These are phyloP conservation scores for Cephaloascus fragrans DNA, from an alignment of 805 yeast species.

Conservation along the genomic window DNA sequence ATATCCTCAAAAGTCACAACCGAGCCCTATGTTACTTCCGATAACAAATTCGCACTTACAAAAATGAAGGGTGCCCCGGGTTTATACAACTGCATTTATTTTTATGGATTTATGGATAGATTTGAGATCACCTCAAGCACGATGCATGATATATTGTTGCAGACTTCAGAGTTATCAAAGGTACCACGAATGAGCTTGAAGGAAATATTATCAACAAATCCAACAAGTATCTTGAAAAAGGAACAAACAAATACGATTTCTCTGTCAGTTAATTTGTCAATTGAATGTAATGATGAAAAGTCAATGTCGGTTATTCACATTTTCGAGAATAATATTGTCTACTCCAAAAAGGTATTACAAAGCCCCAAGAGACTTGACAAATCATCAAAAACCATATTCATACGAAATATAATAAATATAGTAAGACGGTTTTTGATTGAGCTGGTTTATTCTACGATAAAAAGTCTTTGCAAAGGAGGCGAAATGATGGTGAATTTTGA, in stretches of 20 bases:
- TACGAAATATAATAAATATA: constrained; percentile 1
- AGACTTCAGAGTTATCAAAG: too few relatives aligned
- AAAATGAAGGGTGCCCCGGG: constrained; percentile 32
- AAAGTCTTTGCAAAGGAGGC: constrained; percentile 7
- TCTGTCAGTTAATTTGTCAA: too few relatives aligned
- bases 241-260: too few relatives aligned
- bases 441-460: constrained; percentile 6
- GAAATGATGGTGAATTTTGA: constrained; percentile 3
- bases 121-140: constrained; percentile 10
- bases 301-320: constrained; percentile 14
- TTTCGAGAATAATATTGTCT: constrained; percentile 13
- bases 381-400: constrained; percentile 1
- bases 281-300: too few relatives aligned
- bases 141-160: constrained; percentile 10
- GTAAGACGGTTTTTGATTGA: constrained; percentile 5
- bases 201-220: constrained; percentile 7
- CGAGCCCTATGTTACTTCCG: constrained; percentile 27
- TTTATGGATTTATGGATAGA: constrained; percentile 41
- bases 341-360: constrained; percentile 4
- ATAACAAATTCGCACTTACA: constrained; percentile 28
- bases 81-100: constrained; percentile 36
- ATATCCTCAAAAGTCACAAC: constrained; percentile 30
- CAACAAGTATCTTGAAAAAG: constrained; percentile 5
- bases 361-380: too few relatives aligned
- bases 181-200: constrained; percentile 1